These are phyloP conservation scores for Epichloe sylvatica DNA, from an alignment of 2,329 filamentous ascomycete species.

Conservation along the genomic window DNA sequence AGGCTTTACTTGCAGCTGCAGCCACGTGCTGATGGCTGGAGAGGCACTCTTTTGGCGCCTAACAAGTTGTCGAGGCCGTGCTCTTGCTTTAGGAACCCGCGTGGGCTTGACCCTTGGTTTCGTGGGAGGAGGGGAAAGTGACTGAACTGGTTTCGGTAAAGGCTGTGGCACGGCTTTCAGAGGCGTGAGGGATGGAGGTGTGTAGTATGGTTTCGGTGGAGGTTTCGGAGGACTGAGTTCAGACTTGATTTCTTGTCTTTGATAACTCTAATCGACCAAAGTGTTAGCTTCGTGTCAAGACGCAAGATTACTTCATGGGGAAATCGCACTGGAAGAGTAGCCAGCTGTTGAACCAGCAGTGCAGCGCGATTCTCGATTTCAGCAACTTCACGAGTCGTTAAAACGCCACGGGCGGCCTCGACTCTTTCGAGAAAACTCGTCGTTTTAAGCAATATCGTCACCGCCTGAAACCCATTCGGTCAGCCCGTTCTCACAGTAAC, in stretches of 20 bases:
- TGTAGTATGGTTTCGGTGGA: background rate
- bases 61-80: background rate
- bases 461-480: slow-evolving; percentile 7
- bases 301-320: background rate
- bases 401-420: slow-evolving; percentile 11
- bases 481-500: background rate
- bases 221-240: background rate
- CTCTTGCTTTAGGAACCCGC: background rate
- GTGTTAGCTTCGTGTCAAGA: background rate
- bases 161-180: background rate
- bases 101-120: background rate
- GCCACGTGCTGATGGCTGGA: background rate
- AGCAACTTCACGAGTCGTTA: slow-evolving; percentile 8
- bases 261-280: background rate
- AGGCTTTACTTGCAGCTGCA: slow-evolving; percentile 8
- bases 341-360: slow-evolving; percentile 11
- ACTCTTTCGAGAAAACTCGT: slow-evolving; percentile 12
- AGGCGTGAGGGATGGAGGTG: background rate
- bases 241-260: background rate
- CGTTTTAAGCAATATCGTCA: slow-evolving; percentile 12
- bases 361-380: slow-evolving; percentile 9
- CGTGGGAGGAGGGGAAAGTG: background rate
- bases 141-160: background rate
- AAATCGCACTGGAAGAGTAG: slow-evolving; percentile 10
- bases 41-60: background rate